phyloP scores from a whole-genome alignment of 768 basidiomycete species.

The Calocera cornea region DNA sequence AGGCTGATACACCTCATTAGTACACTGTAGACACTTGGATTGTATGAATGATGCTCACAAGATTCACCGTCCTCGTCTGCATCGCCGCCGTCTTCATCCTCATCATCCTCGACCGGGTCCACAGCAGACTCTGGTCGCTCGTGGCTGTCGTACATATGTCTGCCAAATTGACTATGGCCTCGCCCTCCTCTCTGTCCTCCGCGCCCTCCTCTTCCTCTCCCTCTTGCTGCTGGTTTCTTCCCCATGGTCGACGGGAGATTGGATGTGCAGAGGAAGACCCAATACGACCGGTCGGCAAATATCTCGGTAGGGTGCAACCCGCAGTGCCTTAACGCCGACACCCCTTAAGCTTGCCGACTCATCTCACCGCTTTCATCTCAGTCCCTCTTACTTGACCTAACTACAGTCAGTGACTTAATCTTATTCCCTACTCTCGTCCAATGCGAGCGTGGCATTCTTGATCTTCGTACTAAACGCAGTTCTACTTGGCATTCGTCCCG shows the following conservation, averaged over 20 bases:
- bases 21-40: conserved; percentile 12
- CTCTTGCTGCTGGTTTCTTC: conserved; percentile 8
- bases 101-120: conserved; percentile 32
- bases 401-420: too few species aligned
- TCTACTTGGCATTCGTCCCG: too few species aligned
- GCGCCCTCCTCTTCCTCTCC: conserved; percentile 7
- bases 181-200: conserved; percentile 7
- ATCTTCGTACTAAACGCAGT: too few species aligned
- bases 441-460: too few species aligned
- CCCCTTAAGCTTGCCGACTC: too few species aligned
- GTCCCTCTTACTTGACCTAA: too few species aligned
- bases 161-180: conserved; percentile 7
- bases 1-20: neutral
- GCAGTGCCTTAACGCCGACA: too few species aligned
- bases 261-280: too few species aligned
- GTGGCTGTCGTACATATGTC: conserved; percentile 20
- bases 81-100: conserved; percentile 27
- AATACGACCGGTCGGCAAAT: too few species aligned
- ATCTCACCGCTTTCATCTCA: too few species aligned
- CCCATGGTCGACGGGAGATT: neutral
- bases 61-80: conserved; percentile 17
- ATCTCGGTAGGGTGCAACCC: too few species aligned
- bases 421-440: too few species aligned
- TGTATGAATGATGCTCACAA: conserved; percentile 6
- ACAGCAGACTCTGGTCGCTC: conserved; percentile 47